Conservation (phyloP, 1,139 yeast genomes). For the Tardiomyces blankii region DNA sequence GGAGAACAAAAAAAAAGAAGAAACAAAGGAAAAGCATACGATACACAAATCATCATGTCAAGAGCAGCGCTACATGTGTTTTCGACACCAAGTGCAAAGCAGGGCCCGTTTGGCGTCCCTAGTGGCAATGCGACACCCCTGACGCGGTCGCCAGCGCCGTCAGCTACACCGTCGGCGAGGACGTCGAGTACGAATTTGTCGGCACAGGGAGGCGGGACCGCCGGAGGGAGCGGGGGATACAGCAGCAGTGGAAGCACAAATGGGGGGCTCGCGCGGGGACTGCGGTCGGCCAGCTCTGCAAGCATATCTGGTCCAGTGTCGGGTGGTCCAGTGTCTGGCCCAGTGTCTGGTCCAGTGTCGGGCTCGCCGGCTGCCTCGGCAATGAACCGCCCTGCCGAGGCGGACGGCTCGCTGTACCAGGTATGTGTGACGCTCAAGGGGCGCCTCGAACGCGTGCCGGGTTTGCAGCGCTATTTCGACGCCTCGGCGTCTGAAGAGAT, state of each 20-base stretch:
- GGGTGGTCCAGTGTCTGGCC: not conserved
- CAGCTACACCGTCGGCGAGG: no score
- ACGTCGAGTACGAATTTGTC: no score
- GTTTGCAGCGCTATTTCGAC: conserved; percentile 60
- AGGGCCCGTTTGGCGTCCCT: not conserved
- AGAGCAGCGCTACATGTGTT: not conserved
- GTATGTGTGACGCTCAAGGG: conserved; percentile 51
- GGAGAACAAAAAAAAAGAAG: not conserved
- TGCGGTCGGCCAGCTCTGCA: not conserved
- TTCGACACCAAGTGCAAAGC: not conserved
- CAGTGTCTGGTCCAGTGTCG: not conserved
- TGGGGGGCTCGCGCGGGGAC: not conserved
- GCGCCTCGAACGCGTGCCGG: conserved; percentile 53
- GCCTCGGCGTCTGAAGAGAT: conserved; percentile 2
- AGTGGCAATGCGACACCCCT: not conserved
- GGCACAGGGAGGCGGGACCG: no score
- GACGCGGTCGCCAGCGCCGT: no score
- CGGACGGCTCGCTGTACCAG: conserved; percentile 63
- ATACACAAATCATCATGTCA: no score
- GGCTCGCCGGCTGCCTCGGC: conserved; percentile 22
- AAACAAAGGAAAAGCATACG: no score
- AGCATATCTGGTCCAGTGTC: not conserved
- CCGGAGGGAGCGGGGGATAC: no score
- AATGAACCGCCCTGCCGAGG: conserved; percentile 56
- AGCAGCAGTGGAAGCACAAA: no score